Conservation (phyloP, 1,284 basidiomycete species). For the Sanghuangporus weigelae region DNA sequence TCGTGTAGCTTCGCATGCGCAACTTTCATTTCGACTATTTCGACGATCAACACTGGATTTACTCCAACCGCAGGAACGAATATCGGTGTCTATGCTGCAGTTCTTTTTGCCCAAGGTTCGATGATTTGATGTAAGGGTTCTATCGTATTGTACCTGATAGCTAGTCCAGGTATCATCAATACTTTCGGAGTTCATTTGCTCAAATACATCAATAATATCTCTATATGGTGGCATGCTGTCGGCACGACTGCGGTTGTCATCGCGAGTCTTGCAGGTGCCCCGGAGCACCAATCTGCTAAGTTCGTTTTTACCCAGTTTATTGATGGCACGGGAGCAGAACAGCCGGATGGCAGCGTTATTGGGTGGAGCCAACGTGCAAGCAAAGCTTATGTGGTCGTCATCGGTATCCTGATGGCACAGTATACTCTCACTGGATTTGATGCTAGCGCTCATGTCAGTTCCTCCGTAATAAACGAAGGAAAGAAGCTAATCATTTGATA, state of each 20-base stretch:
- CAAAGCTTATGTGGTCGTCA: slow-evolving; percentile 61
- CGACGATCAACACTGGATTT: slow-evolving; percentile 53
- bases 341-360: slow-evolving; percentile 30
- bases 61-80: slow-evolving; percentile 50
- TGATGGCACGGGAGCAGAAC: slow-evolving; percentile 53
- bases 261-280: slow-evolving; percentile 63
- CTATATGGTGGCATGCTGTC: slow-evolving; percentile 67
- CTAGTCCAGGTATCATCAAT: slow-evolving; percentile 48
- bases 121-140: not conserved
- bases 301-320: slow-evolving; percentile 70
- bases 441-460: slow-evolving; percentile 60
- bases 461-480: not conserved
- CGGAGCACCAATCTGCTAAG: slow-evolving; percentile 57
- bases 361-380: slow-evolving; percentile 68
- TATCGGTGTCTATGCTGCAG: slow-evolving; percentile 69
- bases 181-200: slow-evolving; percentile 66
- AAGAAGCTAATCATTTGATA: slow-evolving; percentile 24
- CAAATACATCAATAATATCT: slow-evolving; percentile 64
- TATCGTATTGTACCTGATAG: not conserved
- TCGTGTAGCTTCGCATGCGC: slow-evolving; percentile 58
- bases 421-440: slow-evolving; percentile 71
- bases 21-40: slow-evolving; percentile 60
- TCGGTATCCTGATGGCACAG: slow-evolving; percentile 68
- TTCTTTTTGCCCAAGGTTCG: slow-evolving; percentile 55
- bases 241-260: slow-evolving; percentile 64